Conservation (phyloP, 768 basidiomycete genomes). For the Chlorophyllum brunneum region DNA sequence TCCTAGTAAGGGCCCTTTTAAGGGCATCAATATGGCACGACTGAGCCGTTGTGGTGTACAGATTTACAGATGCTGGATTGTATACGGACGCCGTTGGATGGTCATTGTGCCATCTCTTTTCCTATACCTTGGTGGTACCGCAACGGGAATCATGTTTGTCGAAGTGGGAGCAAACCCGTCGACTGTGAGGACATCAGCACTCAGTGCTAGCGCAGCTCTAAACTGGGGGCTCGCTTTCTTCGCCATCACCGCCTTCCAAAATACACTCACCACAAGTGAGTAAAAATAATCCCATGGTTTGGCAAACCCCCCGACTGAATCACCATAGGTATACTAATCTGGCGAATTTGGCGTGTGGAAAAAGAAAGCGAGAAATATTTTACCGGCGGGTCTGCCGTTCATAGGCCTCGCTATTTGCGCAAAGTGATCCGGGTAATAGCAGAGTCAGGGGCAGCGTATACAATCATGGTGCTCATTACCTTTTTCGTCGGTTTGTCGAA, state of each 20-base stretch:
- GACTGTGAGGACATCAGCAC: too few relatives aligned
- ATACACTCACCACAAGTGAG: neutral
- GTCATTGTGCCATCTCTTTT: neutral
- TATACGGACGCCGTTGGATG: constrained; percentile 4
- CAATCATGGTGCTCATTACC: neutral
- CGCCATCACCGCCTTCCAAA: neutral
- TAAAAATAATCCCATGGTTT: neutral
- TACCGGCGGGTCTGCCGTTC: neutral
- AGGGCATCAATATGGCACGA: too few relatives aligned
- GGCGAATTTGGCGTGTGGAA: too few relatives aligned
- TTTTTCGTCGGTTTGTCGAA: neutral
- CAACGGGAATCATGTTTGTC: neutral
- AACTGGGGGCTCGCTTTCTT: neutral
- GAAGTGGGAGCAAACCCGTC: neutral
- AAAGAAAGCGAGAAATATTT: neutral
- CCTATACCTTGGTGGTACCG: neutral
- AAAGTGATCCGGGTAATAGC: constrained; percentile 1
- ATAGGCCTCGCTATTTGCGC: neutral
- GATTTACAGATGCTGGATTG: constrained; percentile 7
- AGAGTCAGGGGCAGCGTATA: constrained; percentile 5
- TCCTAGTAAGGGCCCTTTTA: constrained; percentile 9
- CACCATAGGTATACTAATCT: neutral
- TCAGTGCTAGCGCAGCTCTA: neutral
- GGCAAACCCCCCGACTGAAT: neutral
- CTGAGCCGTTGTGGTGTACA: too few relatives aligned